phyloP scores from a whole-genome alignment of 2,329 filamentous ascomycete genomes.

The Pseudophaeomoniella oleicola region DNA sequence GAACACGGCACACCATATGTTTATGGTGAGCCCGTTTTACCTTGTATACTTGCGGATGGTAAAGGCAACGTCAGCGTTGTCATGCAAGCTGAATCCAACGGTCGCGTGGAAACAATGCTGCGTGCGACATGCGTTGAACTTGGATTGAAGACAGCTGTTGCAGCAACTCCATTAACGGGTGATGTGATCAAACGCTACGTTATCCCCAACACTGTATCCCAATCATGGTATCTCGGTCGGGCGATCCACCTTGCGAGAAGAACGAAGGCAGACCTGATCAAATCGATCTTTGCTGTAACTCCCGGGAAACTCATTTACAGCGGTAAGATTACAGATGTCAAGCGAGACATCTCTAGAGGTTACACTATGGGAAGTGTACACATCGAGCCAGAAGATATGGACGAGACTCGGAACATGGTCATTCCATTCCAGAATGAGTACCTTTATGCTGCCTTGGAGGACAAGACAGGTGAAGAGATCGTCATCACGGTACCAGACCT shows the following conservation, averaged over 20 bases:
- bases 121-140: constrained; percentile 15
- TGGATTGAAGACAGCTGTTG: constrained; percentile 11
- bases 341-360: constrained; percentile 20
- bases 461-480: constrained; percentile 7
- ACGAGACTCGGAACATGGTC: constrained; percentile 7
- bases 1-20: constrained; percentile 29
- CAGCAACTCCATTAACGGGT: constrained; percentile 11
- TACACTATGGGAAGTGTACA: constrained; percentile 22
- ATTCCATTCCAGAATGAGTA: constrained; percentile 18
- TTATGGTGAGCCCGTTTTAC: constrained; percentile 24
- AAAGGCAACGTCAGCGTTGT: constrained; percentile 23
- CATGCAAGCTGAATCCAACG: constrained; percentile 13
- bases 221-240: constrained; percentile 17
- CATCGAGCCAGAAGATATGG: constrained; percentile 7
- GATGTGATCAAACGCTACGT: constrained; percentile 13
- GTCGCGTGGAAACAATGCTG: constrained; percentile 13
- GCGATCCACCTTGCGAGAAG: constrained; percentile 14
- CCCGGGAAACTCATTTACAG: constrained; percentile 25
- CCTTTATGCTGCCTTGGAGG: constrained; percentile 9
- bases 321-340: constrained; percentile 30
- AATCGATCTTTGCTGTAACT: constrained; percentile 18
- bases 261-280: constrained; percentile 19
- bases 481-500: constrained; percentile 18
- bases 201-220: constrained; percentile 16
- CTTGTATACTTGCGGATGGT: constrained; percentile 23